A percentile compares a stretch with the other conserved stretches of the same genome.
Conservation (phyloP, 1,139 yeast species). For the Taphrina betulina region DNA sequence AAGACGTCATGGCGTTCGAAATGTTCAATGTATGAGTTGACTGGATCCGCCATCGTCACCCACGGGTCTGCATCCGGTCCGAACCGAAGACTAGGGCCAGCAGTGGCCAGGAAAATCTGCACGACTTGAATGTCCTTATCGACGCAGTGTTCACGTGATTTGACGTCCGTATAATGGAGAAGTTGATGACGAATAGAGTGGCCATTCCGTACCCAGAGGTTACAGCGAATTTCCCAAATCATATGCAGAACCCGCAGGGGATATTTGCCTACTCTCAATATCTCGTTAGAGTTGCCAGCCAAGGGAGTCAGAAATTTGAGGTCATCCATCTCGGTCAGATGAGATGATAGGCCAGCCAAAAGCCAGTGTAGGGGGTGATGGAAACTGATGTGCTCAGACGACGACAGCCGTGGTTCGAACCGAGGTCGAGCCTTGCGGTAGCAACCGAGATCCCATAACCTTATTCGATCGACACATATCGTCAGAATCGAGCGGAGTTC, state of each 20-base stretch:
- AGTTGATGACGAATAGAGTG: slow-evolving; percentile 74
- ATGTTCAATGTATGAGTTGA: neutral
- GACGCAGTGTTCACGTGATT: slow-evolving; percentile 63
- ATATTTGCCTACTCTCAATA: slow-evolving; percentile 43
- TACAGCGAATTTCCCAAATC: slow-evolving; percentile 70
- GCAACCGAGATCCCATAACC: slow-evolving; percentile 33
- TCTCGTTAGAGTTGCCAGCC: neutral
- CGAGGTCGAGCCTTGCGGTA: slow-evolving; percentile 36
- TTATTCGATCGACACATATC: slow-evolving; percentile 4
- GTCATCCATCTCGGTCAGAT: slow-evolving; percentile 4
- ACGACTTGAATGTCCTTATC: slow-evolving; percentile 53
- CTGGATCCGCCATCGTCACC: neutral
- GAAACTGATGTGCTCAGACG: slow-evolving; percentile 59
- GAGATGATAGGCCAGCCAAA: slow-evolving; percentile 41
- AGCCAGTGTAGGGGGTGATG: slow-evolving; percentile 80
- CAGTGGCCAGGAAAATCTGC: slow-evolving; percentile 64
- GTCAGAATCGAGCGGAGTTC: neutral
- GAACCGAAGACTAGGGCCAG: slow-evolving; percentile 59
- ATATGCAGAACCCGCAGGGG: slow-evolving; percentile 74
- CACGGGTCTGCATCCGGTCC: slow-evolving; percentile 44
- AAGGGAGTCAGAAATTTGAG: neutral
- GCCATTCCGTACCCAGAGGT: slow-evolving; percentile 90
- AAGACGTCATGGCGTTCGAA: slow-evolving; percentile 1
- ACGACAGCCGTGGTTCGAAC: slow-evolving; percentile 48
- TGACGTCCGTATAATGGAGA: slow-evolving; percentile 75